Evolutionary conservation across 2,329 filamentous ascomycete species (phyloP), one percentile per base, ranked within the genome.

Genomic region (Plenodomus lindquistii): DNA sequence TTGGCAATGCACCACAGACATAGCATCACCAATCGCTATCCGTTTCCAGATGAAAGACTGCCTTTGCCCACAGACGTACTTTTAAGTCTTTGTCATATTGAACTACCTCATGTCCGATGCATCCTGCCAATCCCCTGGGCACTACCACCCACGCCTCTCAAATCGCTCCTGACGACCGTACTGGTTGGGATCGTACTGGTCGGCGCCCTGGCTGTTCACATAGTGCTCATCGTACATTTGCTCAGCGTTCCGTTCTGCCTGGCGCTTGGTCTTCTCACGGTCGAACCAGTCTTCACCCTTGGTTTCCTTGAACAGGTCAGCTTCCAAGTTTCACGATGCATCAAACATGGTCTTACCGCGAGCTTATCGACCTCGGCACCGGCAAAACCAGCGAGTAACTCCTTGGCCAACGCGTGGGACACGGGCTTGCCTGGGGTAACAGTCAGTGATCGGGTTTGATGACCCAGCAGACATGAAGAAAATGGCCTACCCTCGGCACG

Each of bases 361-460:
- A 10, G n/a, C 22, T 41, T 42, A 38, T 44, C 42, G 65, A 90
- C 81, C 75, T 91, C 87, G 53, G 82, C 87, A 40, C 83, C 88
- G 21, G 86, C 88, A 46, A 92, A 77, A 50, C 85, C 88, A 15
- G 82, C 87, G 24, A 93, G 73, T 37, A 88, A 70, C 76, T 92
- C 89, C 78, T 93, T 93, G 69, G 89, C 89, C 65, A 90, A 87
- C 36, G 75, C 76, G 76, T 93, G 89, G 56, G 79, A 81, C 62
- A 92, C 85, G 6, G 81, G 70, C 78, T 91, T 85, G 75, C 86
- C 85, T 87, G 4, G 1, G 11, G 37, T 17, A 16, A 40, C 57
- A 17, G 55, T 44, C 20, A 16, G 16, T 16, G 29, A 15, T 34
- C 56, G 11, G 4, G 24, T 3, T 7, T 4, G 29, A 22, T n/a